Evolutionary conservation across 2,329 filamentous ascomycete genomes (phyloP), one percentile per base, ranked within the genome.

Genomic region (Curvularia verruculosa): DNA sequence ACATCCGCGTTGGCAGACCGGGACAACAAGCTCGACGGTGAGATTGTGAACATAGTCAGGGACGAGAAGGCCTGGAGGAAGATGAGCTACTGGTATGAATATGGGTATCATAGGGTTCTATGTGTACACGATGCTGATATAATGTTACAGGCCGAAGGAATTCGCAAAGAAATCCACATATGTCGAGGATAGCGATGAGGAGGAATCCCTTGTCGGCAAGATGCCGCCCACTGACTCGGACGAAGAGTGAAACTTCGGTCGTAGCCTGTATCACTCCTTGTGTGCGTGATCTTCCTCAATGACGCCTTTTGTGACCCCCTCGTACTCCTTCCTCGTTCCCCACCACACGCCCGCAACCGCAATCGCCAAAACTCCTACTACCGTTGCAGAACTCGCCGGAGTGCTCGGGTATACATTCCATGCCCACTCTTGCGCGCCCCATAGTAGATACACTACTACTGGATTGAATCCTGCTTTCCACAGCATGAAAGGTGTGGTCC

Each of bases 361-460:
- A 12, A 85, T 72, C 18, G 86, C 85, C 67, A 98, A 80, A 37
- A 87, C 85, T 23, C 82, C 82, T 13, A 99, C 90, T 8, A 92
- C 93, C 5, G 83, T 79, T 60, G 78, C 75, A 5, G 88, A 90
- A 74, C 88, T 90, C 34, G 73, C 62, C 52, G 82, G 77, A 31
- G 88, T 89, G 73, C 92, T 96, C n/a, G 93, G 93, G 73, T 90
- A 97, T 9, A 93, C 87, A 67, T 97, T 96, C 93, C 93, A 97
- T 12, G 90, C 91, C 88, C 89, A 93, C 76, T 97, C 93, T 77
- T 97, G 93, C 57, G 85, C 82, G 3, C 82, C 84, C 89, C 91
- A 96, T 9, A 93, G 77, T 3, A 78, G 78, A 69, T 88, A 88
- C 65, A 92, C 85, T 29, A 89, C 69, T 10, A 89, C 71, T 0